Conservation (phyloP, 2,329 filamentous ascomycete genomes). For the Claviceps sorghi region DNA sequence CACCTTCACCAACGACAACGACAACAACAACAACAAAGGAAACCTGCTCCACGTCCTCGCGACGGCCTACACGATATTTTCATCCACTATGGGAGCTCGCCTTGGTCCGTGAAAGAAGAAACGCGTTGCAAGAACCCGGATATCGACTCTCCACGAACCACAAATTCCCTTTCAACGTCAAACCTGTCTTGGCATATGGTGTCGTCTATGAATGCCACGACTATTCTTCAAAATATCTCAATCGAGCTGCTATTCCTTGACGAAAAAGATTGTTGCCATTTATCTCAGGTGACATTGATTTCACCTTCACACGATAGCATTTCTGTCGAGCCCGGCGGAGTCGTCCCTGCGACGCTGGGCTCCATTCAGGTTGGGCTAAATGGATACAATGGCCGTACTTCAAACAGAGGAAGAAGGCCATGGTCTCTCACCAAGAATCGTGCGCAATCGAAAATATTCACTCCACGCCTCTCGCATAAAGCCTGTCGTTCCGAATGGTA, state of each 20-base stretch:
- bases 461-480: constrained; percentile 12
- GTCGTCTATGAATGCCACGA: neutral
- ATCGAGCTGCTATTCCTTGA: neutral
- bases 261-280: neutral
- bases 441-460: constrained; percentile 10
- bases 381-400: constrained; percentile 11
- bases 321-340: constrained; percentile 7
- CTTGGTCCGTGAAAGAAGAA: neutral
- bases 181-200: neutral
- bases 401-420: constrained; percentile 6
- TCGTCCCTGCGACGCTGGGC: constrained; percentile 9
- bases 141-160: neutral
- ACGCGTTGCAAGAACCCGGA: neutral
- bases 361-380: constrained; percentile 4
- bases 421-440: constrained; percentile 5
- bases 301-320: neutral
- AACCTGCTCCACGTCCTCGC: too few relatives aligned
- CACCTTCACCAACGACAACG: too few relatives aligned
- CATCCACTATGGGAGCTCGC: neutral
- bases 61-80: neutral
- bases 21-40: neutral
- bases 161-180: neutral
- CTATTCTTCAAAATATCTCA: neutral
- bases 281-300: neutral
- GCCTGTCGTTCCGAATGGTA: constrained; percentile 5